A percentile compares a stretch with the other conserved stretches of the same genome.
Conservation (phyloP, 257 asterid species). For the Solanum medicagineum region DNA sequence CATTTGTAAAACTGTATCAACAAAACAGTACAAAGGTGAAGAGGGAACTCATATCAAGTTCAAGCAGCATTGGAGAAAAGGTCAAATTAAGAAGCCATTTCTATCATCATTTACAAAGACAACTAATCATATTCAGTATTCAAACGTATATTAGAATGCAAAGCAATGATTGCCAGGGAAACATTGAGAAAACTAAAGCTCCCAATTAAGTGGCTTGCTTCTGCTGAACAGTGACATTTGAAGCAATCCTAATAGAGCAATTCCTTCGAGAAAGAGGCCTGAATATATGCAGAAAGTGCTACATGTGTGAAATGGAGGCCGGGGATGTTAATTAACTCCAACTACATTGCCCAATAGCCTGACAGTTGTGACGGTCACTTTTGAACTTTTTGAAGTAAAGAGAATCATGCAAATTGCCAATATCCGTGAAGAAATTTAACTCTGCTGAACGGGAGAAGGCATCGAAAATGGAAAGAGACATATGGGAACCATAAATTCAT, state of each 20-base stretch:
- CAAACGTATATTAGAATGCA: neutral
- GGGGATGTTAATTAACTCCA: neutral
- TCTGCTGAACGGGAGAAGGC: neutral
- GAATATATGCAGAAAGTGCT: neutral
- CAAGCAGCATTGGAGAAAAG: neutral
- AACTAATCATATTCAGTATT: neutral
- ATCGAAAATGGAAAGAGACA: neutral
- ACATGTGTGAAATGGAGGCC: neutral
- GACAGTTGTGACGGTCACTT: neutral
- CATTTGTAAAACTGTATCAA: slow-evolving; percentile 84
- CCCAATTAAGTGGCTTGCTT: neutral
- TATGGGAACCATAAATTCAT: neutral
- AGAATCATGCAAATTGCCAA: neutral
- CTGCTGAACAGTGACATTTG: neutral
- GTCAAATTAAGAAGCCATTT: neutral
- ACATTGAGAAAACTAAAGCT: neutral
- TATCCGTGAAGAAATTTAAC: neutral
- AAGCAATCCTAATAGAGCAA: neutral
- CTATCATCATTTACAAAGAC: neutral
- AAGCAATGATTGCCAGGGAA: neutral
- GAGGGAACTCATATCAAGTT: neutral
- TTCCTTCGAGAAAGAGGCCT: neutral
- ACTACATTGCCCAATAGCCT: neutral
- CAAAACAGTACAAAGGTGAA: slow-evolving; percentile 3
- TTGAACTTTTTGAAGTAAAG: neutral